Evolutionary conservation across 2,329 filamentous ascomycete species (phyloP).

Genomic region (Massarina eburnea): DNA sequence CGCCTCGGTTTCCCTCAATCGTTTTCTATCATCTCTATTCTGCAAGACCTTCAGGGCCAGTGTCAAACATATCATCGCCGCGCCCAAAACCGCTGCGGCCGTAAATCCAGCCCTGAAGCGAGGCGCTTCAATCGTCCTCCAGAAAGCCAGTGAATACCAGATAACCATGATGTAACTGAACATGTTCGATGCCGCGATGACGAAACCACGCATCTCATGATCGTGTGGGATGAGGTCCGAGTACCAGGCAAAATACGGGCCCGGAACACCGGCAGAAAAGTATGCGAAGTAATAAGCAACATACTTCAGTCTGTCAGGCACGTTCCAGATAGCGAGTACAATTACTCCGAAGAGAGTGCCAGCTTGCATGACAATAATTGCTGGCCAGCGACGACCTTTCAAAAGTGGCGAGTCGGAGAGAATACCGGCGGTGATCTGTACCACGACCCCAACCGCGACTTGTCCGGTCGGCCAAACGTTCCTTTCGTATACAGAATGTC

Average conservation of each 20-base stretch:
- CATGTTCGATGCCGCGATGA: conserved; percentile 27
- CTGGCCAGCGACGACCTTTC: conserved; percentile 38
- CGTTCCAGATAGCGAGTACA: conserved; percentile 49
- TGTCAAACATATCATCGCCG: conserved; percentile 21
- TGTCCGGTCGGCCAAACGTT: conserved; percentile 53
- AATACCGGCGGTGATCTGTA: conserved; percentile 46
- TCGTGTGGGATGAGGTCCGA: conserved; percentile 28
- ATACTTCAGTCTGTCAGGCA: conserved; percentile 48
- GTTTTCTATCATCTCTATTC: conserved; percentile 15
- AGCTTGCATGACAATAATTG: conserved; percentile 42
- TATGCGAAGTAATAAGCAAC: conserved; percentile 28
- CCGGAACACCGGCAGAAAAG: conserved; percentile 23
- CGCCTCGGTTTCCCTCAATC: neutral
- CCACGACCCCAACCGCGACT: conserved; percentile 49
- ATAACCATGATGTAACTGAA: conserved; percentile 24
- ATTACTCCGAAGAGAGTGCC: conserved; percentile 45
- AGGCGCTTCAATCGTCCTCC: conserved; percentile 24
- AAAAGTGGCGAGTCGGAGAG: conserved; percentile 28
- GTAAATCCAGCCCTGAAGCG: conserved; percentile 25
- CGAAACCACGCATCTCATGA: conserved; percentile 28
- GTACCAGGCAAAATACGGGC: conserved; percentile 30
- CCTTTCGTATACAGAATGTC: conserved; percentile 49
- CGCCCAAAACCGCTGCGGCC: conserved; percentile 19
- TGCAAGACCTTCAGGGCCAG: conserved; percentile 16
- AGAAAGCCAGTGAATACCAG: conserved; percentile 22